Evolutionary conservation across 495 filamentous ascomycete genomes (phyloP).

Genomic region (Tetracladium marchalianum): DNA sequence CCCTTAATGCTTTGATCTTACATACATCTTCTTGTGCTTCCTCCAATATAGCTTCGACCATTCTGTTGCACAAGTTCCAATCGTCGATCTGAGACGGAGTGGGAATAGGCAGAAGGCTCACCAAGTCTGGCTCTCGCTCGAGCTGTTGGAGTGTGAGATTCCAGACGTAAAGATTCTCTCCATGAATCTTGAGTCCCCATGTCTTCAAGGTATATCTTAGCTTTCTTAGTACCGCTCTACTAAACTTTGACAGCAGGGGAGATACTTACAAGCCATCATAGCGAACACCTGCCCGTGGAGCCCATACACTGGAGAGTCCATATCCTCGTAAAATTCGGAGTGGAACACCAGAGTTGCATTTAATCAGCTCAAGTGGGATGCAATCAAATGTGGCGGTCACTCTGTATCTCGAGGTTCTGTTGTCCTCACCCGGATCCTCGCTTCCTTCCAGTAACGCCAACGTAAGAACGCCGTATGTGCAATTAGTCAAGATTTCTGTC

Average conservation of each 20-base stretch:
- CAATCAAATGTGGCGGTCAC: no score
- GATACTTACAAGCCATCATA: slow-evolving; percentile 39
- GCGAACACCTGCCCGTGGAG: slow-evolving; percentile 34
- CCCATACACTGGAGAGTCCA: slow-evolving; percentile 30
- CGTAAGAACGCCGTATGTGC: slow-evolving; percentile 21
- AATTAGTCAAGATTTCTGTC: slow-evolving; percentile 26
- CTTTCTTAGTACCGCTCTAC: slow-evolving; percentile 8
- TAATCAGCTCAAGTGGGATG: no score
- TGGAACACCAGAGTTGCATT: slow-evolving; percentile 18
- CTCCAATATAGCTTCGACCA: slow-evolving; percentile 18
- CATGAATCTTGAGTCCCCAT: slow-evolving; percentile 28
- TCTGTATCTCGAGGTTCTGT: no score
- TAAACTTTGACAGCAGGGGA: neutral
- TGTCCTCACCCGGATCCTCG: slow-evolving; percentile 15
- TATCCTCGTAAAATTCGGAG: slow-evolving; percentile 34
- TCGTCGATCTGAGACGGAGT: slow-evolving; percentile 37
- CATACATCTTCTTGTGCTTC: neutral
- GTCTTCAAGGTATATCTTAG: slow-evolving; percentile 25
- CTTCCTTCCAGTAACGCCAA: slow-evolving; percentile 34
- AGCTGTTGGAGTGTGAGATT: slow-evolving; percentile 26
- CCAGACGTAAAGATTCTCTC: slow-evolving; percentile 20
- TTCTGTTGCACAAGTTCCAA: slow-evolving; percentile 30
- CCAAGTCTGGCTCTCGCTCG: slow-evolving; percentile 17
- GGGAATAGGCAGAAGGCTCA: slow-evolving; percentile 27
- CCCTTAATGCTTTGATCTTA: neutral